Base-by-base conservation (phyloP, 192 early-diverging fungal species). In the Coemansia sp. region DNA sequence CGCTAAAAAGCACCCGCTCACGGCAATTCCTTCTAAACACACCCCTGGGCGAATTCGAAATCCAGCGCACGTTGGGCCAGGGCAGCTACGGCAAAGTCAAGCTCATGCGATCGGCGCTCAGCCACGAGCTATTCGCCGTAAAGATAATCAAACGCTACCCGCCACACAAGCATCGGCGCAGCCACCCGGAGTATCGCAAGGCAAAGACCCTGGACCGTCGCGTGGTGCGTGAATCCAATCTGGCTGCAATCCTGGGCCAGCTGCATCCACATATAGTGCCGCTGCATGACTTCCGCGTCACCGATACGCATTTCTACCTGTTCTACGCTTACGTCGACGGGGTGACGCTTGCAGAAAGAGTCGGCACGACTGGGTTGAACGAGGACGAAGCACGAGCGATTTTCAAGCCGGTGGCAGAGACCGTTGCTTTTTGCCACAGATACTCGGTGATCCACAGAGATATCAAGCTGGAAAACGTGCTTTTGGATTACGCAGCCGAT, bases 401-500 rank as follows among this genome's bases (percentile, higher is more conserved):
- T 11, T 81, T 84, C 28, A 69, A 73, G 54, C 54, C 64, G 11
- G 67, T 81, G 2, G 66, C 68, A n/a, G 78, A 84, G 67, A 73
- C 83, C 0, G 66, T 84, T 33, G 54, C 49, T 7, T 84, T 81
- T 38, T 84, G 83, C 65, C 92, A 94, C 73, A 75, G 75, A 56
- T 84, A 87, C 32, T 87, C 85, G n/a, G 85, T 95, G 30, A 91
- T 89, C n/a, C 87, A 88, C 75, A 79, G 97, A 31, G 91, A 98
- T 72, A 87, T 98, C 66, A 99, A 96, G 75, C 88, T 95, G 17
- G 94, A 95, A 68, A 95, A 95, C 60, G 71, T 95, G 16, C 73
- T 93, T 57, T 73, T 94, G n/a, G 76, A 83, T 71, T 75, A 84
- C 16, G 58, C 65, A 10, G 66, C 61, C 62, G 71, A 29, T 0